A percentile compares a stretch with the other conserved stretches of the same genome.
These are phyloP conservation scores for Mikania micrantha DNA, from an alignment of 129 eudicot genomes.

Conservation along the genomic window DNA sequence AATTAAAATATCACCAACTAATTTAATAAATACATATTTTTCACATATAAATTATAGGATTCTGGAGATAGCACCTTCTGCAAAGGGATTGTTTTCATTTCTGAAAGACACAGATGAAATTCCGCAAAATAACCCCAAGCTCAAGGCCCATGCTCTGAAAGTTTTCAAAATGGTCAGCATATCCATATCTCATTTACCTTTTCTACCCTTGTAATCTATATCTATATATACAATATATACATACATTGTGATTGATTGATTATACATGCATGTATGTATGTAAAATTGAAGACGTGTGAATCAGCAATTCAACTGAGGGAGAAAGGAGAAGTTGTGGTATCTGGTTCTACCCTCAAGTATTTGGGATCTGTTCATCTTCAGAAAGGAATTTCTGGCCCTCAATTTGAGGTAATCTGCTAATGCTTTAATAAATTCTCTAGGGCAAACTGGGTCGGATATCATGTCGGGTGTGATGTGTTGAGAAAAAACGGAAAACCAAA, in stretches of 20 bases:
- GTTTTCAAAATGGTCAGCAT: constrained; percentile 68
- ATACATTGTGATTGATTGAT: too few species aligned
- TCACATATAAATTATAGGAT: constrained; percentile 27
- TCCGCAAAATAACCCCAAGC: constrained; percentile 66
- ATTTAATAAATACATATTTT: neutral
- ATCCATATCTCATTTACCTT: too few species aligned
- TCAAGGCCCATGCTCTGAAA: constrained; percentile 56
- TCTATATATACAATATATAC: too few species aligned
- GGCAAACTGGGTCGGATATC: too few species aligned
- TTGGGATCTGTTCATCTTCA: constrained; percentile 60
- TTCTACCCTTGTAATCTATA: too few species aligned
- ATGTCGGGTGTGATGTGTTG: too few species aligned
- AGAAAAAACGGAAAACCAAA: too few species aligned
- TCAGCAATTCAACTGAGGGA: constrained; percentile 60
- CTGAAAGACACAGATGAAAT: constrained; percentile 52
- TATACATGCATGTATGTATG: too few species aligned
- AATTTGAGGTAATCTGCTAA: constrained; percentile 71
- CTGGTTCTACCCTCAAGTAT: constrained; percentile 56
- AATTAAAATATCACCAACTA: too few species aligned
- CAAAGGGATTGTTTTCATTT: constrained; percentile 60
- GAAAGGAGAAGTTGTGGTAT: constrained; percentile 61
- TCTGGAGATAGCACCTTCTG: constrained; percentile 68
- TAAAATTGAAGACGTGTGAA: constrained; percentile 42
- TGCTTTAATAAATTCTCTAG: too few species aligned
- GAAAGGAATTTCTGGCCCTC: constrained; percentile 53